Base-by-base conservation (phyloP, 1,139 yeast species). In the Candida sojae region DNA sequence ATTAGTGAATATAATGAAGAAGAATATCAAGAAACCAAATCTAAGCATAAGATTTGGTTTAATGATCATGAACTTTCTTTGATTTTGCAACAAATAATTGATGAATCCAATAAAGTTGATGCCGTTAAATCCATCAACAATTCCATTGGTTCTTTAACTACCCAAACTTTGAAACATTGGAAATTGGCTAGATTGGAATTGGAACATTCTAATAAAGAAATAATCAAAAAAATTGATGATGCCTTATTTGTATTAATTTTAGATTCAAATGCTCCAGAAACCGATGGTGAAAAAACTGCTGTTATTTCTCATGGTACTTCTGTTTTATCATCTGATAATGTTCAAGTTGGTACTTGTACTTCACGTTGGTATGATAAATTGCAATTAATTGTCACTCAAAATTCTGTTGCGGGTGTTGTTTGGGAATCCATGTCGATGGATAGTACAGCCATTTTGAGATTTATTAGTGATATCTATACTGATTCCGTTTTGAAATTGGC, bases 321-420 rank as follows among this genome's bases (percentile, higher is more conserved):
- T 1, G 66, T 67, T 34, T 75, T 86, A 48, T 76, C 81, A 42
- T 67, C 71, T 2, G 71, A 71, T 23, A 88, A 86, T 53, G 71
- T 82, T 45, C 93, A 87, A 64, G 69, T 77, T 11, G 95, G 95
- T 17, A 81, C 90, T 2, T 87, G 93, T 68, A 82, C 86, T 17
- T 84, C 88, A 10, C 73, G 95, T 58, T 86, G 92, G 88, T 86
- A 85, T 60, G 95, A 87, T 62, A 87, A 87, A 61, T 66, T 87
- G 46, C 92, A 86, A 61, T 61, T 87, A 40, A 75, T 87, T 32
- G 83, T 87, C 9, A 84, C 92, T 1, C 73, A 75, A 45, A 87
- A 86, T 61, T 79, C 90, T 0, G 84, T 84, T 43, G 91, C 91
- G 1, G 91, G 91, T 11, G 80, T 87, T 28, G 84, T 85, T 33